Evolutionary conservation across 768 basidiomycete species (phyloP), one percentile per base, ranked within the genome.

Genomic region (Filobasidium floriforme): DNA sequence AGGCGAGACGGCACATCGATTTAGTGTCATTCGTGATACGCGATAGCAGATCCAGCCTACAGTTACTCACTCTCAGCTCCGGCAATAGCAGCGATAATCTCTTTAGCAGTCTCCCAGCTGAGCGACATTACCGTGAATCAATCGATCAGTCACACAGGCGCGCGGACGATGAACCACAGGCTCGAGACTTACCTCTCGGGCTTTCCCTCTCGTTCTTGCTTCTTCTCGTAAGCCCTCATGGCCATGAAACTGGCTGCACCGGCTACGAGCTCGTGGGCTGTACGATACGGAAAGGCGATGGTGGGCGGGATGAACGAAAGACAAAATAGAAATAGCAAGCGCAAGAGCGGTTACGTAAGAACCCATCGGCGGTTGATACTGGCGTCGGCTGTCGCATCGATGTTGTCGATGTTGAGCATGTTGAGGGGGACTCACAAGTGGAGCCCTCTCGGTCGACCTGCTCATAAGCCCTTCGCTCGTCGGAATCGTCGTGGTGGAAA

Each of bases 151-250:
- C 32, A 37, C 3, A 37, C 3, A 37, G 32, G 32, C 9, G 32
- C 32, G 32, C 9, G 32, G n/a, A n/a, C 32, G 3, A 37, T 9
- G 24, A 18, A 12, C 12, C 24, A 43, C 60, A 3, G 32, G 43
- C 10, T n/a, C 19, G 9, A 18, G 9, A 24, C 62, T 62, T 41
- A 63, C 62, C 62, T 63, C 55, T 63, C 62, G 32, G 62, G 66
- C 66, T 67, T 59, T 19, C 66, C 66, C 32, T 67, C 59, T n/a
- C 32, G 28, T 43, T 67, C 62, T 26, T 67, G 66, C 55, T 63
- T 52, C 14, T 67, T 19, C 24, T 59, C 15, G 40, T 67, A 67
- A 28, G 4, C 46, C 41, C 66, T 46, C 66, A 67, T 67, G 11
- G 62, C 66, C 41, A 60, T 12, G 57, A 63, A 67, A 22, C 46